These are phyloP conservation scores for Russula foetens DNA, from an alignment of 768 basidiomycete genomes.

Conservation along the genomic window DNA sequence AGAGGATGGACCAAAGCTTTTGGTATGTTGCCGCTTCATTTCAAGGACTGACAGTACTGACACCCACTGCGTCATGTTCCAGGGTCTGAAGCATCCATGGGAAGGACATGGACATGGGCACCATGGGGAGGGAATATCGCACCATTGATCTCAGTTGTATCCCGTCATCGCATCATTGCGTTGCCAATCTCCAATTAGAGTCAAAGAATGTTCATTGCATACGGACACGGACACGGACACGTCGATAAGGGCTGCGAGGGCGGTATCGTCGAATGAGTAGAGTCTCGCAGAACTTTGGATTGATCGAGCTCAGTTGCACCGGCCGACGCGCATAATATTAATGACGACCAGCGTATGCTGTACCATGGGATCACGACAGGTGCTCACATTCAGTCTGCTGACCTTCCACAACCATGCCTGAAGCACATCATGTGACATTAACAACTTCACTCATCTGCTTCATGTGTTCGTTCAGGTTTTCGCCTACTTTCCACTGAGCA, in stretches of 20 bases:
- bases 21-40: slow-evolving; percentile 22
- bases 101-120: slow-evolving; percentile 46
- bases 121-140: slow-evolving; percentile 32
- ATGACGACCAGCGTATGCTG: no score
- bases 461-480: no score
- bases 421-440: no score
- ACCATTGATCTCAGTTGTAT: slow-evolving; percentile 28
- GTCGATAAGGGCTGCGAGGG: neutral
- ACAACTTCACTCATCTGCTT: no score
- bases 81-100: slow-evolving; percentile 49
- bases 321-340: no score
- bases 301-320: no score
- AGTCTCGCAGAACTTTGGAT: no score
- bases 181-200: neutral
- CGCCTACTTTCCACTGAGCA: no score
- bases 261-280: neutral
- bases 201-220: neutral
- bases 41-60: neutral
- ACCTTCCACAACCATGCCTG: no score
- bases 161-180: neutral
- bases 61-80: neutral
- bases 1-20: slow-evolving; percentile 31
- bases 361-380: no score
- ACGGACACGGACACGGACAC: neutral
- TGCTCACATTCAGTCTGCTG: no score